Conservation (phyloP, 1,284 basidiomycete species). For the Rhodotorula sp. region DNA sequence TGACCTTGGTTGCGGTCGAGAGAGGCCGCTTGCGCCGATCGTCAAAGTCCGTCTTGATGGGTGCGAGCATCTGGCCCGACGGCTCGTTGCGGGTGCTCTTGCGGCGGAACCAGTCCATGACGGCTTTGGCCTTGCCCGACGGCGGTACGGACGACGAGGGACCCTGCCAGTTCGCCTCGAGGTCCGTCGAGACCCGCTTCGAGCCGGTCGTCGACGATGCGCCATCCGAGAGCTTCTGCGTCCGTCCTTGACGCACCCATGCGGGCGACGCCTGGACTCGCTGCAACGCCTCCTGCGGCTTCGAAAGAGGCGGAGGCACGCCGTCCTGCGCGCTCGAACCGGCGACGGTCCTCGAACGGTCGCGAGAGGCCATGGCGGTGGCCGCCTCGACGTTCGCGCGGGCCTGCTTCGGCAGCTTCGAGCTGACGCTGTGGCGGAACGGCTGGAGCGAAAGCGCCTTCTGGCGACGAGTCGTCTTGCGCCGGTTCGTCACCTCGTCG, state of each 20-base stretch:
- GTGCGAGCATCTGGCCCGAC: neutral
- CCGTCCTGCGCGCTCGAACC: neutral
- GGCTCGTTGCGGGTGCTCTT: constrained; percentile 21
- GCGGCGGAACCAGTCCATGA: constrained; percentile 64
- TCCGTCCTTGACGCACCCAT: constrained; percentile 30
- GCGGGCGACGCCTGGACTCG: constrained; percentile 9
- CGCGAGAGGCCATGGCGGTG: neutral
- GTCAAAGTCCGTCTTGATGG: constrained; percentile 42
- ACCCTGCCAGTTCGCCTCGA: constrained; percentile 39
- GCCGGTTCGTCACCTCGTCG: constrained; percentile 36
- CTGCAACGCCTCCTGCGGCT: neutral
- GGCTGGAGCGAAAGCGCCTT: constrained; percentile 41
- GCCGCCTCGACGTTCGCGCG: constrained; percentile 19
- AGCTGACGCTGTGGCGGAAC: constrained; percentile 27
- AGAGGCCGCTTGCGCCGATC: constrained; percentile 14
- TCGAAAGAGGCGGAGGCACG: neutral
- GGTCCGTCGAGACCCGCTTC: constrained; percentile 29
- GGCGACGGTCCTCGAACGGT: constrained; percentile 10
- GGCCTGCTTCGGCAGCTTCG: constrained; percentile 26
- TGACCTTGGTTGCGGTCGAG: neutral
- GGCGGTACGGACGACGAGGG: constrained; percentile 45
- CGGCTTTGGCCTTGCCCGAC: constrained; percentile 59
- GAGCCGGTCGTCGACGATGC: neutral
- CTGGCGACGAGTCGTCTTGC: constrained; percentile 32
- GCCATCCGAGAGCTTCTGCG: constrained; percentile 43